Base-by-base conservation (phyloP, 139 green algal species). In the Picochlorum sp. region DNA sequence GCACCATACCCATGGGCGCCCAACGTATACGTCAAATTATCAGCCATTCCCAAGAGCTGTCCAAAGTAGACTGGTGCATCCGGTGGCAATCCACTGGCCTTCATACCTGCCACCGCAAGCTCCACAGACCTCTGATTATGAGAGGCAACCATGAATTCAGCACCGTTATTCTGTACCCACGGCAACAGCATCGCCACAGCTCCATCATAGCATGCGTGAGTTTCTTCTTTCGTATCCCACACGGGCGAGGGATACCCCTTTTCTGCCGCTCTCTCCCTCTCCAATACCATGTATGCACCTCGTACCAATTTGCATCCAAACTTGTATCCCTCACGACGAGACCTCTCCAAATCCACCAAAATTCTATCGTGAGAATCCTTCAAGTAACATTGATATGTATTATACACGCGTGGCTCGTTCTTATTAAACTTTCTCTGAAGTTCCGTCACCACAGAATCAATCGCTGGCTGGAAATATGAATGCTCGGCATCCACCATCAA, bases 401-500 rank as follows among this genome's bases (percentile, higher is more conserved):
- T 90, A 69, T 80, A 86, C 10, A 93, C 71, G n/a, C 83, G 68
- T 10, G 78, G 74, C 0, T 47, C 46, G 7, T 72, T 66, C 23
- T 58, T 61, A 73, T 97, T 97, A 81, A 87, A 82, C 28, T 64
- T 30, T 16, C 73, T 69, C 81, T 88, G 84, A 59, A 95, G 63
- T 68, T 87, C 65, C 6, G 80, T 72, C 11, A 75, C 76, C 11
- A 89, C 77, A 67, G 88, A 75, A 71, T 95, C 84, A 38, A 97
- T 95, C 14, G 88, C 88, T 23, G 84, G 85, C 75, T 96, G 88
- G 65, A 93, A 90, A 76, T 92, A 92, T 8, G 66, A 85, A 76
- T 95, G 87, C 76, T 95, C 90, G 0, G 90, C 90, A 32, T 96
- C 90, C 1, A 95, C 71, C 81, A 95, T 83, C 21, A 95, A 66